Evolutionary conservation across 768 basidiomycete species (phyloP), one percentile per base, ranked within the genome.

Genomic region (Calocera cornea): DNA sequence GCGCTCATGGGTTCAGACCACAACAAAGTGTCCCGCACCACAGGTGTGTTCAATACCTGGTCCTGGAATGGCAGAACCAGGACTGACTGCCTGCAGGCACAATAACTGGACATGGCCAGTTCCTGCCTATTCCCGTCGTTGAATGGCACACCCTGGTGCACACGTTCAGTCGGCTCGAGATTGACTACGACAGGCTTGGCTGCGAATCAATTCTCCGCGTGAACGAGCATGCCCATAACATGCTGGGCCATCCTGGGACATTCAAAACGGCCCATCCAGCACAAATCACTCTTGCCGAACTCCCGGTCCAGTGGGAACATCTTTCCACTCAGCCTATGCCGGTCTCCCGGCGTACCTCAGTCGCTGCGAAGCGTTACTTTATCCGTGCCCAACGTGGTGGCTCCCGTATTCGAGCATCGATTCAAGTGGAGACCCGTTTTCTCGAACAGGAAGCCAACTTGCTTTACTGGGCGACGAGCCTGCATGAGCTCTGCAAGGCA

Each of bases 191-290:
- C 8, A 10, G 8, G 12, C 11, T 11, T 50, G 49, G 49, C 22
- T 50, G 49, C 22, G 66, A 73, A 50, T 73, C 74, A n/a, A 69
- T 75, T 41, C 65, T 75, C 11, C 74, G 72, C 2, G 64, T 74
- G n/a, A 71, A 74, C 50, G 70, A 73, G 1, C 72, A 72, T 50
- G 64, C 70, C 64, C 66, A 68, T 31, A 74, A 75, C 68, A 75
- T 75, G 54, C 73, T 76, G 27, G 68, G 49, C 49, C 49, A 27
- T 14, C 49, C 49, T 10, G 24, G 49, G 8, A 50, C 49, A 8
- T 50, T 50, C 49, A 50, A 50, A 24, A 50, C 49, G 8, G 49
- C 49, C 12, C 49, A 50, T n/a, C 49, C 49, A 8, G 24, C 49
- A 27, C 24, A 50, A 8, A 14, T 50, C 49, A 50, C 49, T 16